A percentile compares a stretch with the other conserved stretches of the same genome.
phyloP scores from a whole-genome alignment of 805 yeast species.

The Pichia sporocuriosa region DNA sequence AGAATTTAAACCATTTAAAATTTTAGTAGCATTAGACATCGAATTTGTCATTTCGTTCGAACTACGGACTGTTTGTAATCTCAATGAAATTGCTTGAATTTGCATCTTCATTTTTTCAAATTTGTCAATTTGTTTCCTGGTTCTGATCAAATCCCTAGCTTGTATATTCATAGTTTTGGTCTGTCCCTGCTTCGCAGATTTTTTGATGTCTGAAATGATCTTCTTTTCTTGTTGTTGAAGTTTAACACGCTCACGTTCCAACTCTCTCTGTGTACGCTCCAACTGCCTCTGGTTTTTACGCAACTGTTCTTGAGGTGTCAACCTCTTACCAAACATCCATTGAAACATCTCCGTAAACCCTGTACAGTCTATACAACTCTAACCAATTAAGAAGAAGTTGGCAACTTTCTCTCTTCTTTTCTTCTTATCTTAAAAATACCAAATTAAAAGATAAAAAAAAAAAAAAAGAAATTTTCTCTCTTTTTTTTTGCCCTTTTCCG shows the following conservation, averaged over 20 bases:
- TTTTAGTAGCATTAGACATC: slow-evolving; percentile 87
- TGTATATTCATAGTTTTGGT: slow-evolving; percentile 85
- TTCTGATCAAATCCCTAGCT: slow-evolving; percentile 90
- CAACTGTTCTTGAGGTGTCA: slow-evolving; percentile 91
- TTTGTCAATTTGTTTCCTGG: slow-evolving; percentile 75
- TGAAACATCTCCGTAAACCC: slow-evolving; percentile 43
- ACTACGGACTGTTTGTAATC: slow-evolving; percentile 88
- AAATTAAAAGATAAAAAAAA: too few relatives aligned
- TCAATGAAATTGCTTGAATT: slow-evolving; percentile 84
- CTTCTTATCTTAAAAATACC: too few relatives aligned
- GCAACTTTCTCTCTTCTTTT: too few relatives aligned
- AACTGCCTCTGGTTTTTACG: slow-evolving; percentile 93
- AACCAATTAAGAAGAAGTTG: too few relatives aligned
- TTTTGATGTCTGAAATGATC: slow-evolving; percentile 76
- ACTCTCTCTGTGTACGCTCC: slow-evolving; percentile 89
- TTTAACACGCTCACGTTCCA: slow-evolving; percentile 80
- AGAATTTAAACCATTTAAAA: slow-evolving; percentile 80
- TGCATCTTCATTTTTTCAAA: slow-evolving; percentile 93
- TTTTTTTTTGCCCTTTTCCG: too few relatives aligned
- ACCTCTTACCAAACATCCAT: slow-evolving; percentile 92
- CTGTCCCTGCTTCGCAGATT: slow-evolving; percentile 86
- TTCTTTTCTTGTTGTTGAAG: slow-evolving; percentile 90
- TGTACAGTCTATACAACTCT: too few relatives aligned
- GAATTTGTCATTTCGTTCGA: slow-evolving; percentile 93
- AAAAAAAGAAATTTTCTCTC: too few relatives aligned